Evolutionary conservation across 2,329 filamentous ascomycete species (phyloP).

Genomic region (Fusarium irregulare): DNA sequence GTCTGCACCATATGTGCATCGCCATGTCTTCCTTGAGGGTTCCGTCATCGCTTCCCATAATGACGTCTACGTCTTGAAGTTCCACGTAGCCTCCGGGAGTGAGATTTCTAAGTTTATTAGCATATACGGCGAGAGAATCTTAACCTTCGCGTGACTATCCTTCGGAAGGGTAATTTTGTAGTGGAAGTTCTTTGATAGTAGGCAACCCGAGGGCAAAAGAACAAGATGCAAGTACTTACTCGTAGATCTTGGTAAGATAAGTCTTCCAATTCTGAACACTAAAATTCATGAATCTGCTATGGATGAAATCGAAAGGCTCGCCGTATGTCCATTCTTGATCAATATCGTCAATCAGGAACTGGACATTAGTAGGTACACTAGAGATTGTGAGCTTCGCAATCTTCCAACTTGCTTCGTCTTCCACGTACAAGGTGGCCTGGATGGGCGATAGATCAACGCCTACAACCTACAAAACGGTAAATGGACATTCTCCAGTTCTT

Average conservation of each 20-base stretch:
- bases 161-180: too few relatives aligned
- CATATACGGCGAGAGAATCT: too few relatives aligned
- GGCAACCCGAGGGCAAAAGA: too few relatives aligned
- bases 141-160: too few relatives aligned
- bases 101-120: not conserved
- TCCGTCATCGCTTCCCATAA: constrained; percentile 29
- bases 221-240: not conserved
- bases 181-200: too few relatives aligned
- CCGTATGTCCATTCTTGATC: constrained; percentile 23
- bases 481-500: rapidly evolving
- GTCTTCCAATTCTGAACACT: constrained; percentile 22
- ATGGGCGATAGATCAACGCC: constrained; percentile 23
- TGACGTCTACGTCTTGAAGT: constrained; percentile 36
- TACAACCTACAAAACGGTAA: not conserved
- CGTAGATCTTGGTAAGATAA: constrained; percentile 12
- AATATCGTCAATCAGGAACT: constrained; percentile 20
- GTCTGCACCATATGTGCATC: constrained; percentile 41
- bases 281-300: constrained; percentile 34
- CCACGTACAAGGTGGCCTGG: constrained; percentile 9
- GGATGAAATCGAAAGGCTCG: constrained; percentile 17
- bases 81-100: constrained; percentile 34
- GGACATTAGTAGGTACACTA: constrained; percentile 20
- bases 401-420: rapidly evolving
- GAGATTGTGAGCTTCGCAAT: not conserved
- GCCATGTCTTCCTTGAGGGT: constrained; percentile 33